A percentile compares a stretch with the other conserved stretches of the same genome.
Evolutionary conservation across 1,284 basidiomycete genomes (phyloP).

Genomic region (Ceratobasidium sp.): DNA sequence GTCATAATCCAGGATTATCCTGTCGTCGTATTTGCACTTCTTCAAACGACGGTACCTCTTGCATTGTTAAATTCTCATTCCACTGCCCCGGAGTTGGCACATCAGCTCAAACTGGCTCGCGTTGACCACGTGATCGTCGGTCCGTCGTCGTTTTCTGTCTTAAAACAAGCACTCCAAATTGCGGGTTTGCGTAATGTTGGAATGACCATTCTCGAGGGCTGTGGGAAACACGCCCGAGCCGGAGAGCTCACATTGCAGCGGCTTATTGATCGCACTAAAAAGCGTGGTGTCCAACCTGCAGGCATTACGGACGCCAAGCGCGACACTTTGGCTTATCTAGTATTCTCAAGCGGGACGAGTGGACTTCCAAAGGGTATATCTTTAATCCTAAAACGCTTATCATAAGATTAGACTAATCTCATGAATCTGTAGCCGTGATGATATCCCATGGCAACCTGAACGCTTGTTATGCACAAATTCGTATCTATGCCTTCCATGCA

Average conservation of each 20-base stretch:
- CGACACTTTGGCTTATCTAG: constrained; percentile 69
- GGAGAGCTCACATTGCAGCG: constrained; percentile 22
- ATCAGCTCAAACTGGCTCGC: constrained; percentile 60
- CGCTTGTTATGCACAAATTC: constrained; percentile 56
- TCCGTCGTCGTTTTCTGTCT: constrained; percentile 58
- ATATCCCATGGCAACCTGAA: constrained; percentile 72
- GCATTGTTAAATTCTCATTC: constrained; percentile 67
- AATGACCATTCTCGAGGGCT: constrained; percentile 63
- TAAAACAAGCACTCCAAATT: constrained; percentile 59
- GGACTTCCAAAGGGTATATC: constrained; percentile 71
- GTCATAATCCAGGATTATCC: constrained; percentile 62
- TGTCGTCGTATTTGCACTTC: constrained; percentile 61
- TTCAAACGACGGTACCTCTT: constrained; percentile 65
- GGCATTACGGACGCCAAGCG: constrained; percentile 56
- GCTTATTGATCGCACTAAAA: constrained; percentile 24
- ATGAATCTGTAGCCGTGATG: constrained; percentile 63
- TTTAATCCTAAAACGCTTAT: constrained; percentile 18
- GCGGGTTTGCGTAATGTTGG: constrained; percentile 58
- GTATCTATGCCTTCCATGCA: constrained; percentile 46
- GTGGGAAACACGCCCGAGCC: constrained; percentile 21
- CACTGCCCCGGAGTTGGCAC: constrained; percentile 68
- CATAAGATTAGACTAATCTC: neutral
- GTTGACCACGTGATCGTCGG: constrained; percentile 68
- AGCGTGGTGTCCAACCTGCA: constrained; percentile 14
- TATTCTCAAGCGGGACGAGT: constrained; percentile 78